These are phyloP conservation scores for Cladosporium sp. DNA, from an alignment of 2,329 filamentous ascomycete species.

Conservation along the genomic window DNA sequence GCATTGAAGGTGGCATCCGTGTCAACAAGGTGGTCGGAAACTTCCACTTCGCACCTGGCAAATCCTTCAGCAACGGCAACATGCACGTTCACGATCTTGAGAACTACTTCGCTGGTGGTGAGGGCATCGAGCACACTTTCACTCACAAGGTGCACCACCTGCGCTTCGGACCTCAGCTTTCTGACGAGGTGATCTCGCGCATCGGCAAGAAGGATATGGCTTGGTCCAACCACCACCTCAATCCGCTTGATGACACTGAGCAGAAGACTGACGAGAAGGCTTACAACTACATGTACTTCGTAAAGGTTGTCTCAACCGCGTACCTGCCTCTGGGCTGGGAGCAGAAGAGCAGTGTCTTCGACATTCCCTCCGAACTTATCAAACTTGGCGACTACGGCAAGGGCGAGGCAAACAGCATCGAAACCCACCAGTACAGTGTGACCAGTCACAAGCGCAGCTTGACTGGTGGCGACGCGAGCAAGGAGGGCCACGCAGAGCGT, in stretches of 20 bases:
- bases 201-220: slow-evolving; percentile 56
- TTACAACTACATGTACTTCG: slow-evolving; percentile 98
- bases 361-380: slow-evolving; percentile 49
- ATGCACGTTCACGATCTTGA: slow-evolving; percentile 97
- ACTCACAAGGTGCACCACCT: slow-evolving; percentile 84
- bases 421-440: slow-evolving; percentile 97
- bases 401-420: slow-evolving; percentile 73
- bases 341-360: slow-evolving; percentile 49
- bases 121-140: slow-evolving; percentile 75
- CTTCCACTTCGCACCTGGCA: slow-evolving; percentile 95
- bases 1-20: slow-evolving; percentile 84
- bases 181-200: slow-evolving; percentile 68
- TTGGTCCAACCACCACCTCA: slow-evolving; percentile 89
- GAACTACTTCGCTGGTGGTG: slow-evolving; percentile 80
- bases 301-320: slow-evolving; percentile 96
- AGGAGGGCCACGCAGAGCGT: slow-evolving; percentile 88
- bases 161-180: slow-evolving; percentile 89
- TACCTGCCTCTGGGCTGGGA: slow-evolving; percentile 93
- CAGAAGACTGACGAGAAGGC: slow-evolving; percentile 79
- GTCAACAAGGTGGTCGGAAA: slow-evolving; percentile 99
- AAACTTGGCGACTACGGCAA: slow-evolving; percentile 70
- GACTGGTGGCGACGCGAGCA: slow-evolving; percentile 75
- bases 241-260: slow-evolving; percentile 79
- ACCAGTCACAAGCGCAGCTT: slow-evolving; percentile 94
- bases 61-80: slow-evolving; percentile 93